phyloP scores from a whole-genome alignment of 1,284 basidiomycete species.

The Naganishia cerealis region DNA sequence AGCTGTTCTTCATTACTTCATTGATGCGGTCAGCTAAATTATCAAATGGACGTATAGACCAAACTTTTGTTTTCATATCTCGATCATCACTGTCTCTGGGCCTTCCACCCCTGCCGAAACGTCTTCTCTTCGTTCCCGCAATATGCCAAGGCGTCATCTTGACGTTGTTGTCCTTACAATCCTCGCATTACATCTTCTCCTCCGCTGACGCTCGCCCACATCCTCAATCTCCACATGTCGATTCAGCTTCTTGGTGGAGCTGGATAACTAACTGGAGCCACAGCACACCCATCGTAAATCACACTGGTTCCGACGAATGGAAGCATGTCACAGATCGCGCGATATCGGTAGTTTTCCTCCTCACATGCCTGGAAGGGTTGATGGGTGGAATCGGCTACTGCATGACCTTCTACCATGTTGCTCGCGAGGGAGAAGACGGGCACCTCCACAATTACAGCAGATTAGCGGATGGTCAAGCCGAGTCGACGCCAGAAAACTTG shows the following conservation, averaged over 20 bases:
- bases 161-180: constrained; percentile 60
- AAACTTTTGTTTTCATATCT: constrained; percentile 92
- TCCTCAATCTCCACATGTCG: constrained; percentile 26
- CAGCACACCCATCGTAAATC: not conserved
- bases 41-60: constrained; percentile 54
- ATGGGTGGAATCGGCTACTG: constrained; percentile 92
- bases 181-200: constrained; percentile 48
- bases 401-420: constrained; percentile 81
- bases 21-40: constrained; percentile 13
- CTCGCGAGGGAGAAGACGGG: constrained; percentile 61
- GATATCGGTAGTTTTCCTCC: constrained; percentile 68
- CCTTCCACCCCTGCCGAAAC: constrained; percentile 74
- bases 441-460: not conserved
- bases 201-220: constrained; percentile 44
- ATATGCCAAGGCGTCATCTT: constrained; percentile 61
- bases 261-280: constrained; percentile 1
- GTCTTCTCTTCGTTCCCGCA: constrained; percentile 61
- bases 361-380: constrained; percentile 79
- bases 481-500: constrained; percentile 52
- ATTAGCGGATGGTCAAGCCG: constrained; percentile 18
- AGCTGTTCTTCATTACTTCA: constrained; percentile 8
- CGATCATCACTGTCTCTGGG: constrained; percentile 87
- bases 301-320: not conserved
- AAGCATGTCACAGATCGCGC: constrained; percentile 48
- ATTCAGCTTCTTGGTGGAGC: constrained; percentile 32